phyloP scores from a whole-genome alignment of 2,329 filamentous ascomycete species.

The Coniella vitis region DNA sequence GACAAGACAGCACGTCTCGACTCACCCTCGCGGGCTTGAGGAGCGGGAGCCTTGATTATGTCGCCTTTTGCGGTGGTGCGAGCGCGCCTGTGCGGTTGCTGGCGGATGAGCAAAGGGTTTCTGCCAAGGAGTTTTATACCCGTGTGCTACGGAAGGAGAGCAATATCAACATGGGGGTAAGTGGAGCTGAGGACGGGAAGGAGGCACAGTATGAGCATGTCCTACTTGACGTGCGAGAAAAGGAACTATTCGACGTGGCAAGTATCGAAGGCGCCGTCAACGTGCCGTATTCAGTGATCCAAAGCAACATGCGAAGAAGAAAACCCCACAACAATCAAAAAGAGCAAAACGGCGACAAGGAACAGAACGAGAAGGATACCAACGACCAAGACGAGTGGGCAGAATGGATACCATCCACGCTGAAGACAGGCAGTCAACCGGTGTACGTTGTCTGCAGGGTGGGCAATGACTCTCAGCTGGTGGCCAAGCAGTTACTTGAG shows the following conservation, averaged over 20 bases:
- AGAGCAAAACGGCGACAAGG: background rate
- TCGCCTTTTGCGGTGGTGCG: conserved; percentile 71
- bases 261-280: conserved; percentile 71
- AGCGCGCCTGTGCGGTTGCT: conserved; percentile 48
- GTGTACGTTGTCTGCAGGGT: conserved; percentile 68
- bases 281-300: conserved; percentile 53
- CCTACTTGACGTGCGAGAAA: conserved; percentile 77
- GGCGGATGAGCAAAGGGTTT: conserved; percentile 58
- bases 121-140: conserved; percentile 49
- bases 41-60: conserved; percentile 69
- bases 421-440: too few relatives aligned
- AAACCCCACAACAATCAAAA: conserved; percentile 6
- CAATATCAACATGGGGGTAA: conserved; percentile 1
- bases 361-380: conserved; percentile 6
- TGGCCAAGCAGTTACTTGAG: conserved; percentile 58
- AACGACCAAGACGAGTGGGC: conserved; percentile 28
- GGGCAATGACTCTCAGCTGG: conserved; percentile 73
- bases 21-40: conserved; percentile 58
- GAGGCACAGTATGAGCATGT: conserved; percentile 35
- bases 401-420: conserved; percentile 45
- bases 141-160: too few relatives aligned
- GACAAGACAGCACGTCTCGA: conserved; percentile 39
- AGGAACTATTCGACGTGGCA: conserved; percentile 77
- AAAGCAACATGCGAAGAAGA: conserved; percentile 19
- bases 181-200: conserved; percentile 14